phyloP scores from a whole-genome alignment of 2,329 filamentous ascomycete species.

The Neocucurbitaria cava region DNA sequence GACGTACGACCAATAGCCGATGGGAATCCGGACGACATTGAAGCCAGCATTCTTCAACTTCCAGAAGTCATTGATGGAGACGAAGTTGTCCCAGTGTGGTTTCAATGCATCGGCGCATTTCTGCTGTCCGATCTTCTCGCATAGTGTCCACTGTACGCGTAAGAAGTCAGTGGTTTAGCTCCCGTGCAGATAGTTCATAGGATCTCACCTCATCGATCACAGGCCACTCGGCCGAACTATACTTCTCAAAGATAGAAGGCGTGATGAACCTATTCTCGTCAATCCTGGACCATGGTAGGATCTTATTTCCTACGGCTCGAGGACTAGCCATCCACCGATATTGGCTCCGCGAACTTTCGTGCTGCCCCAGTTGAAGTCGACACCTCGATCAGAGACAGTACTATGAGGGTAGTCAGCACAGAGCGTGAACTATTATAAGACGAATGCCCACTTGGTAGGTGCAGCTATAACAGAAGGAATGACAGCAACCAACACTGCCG shows the following conservation, averaged over 20 bases:
- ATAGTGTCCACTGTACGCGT: constrained; percentile 10
- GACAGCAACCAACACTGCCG: constrained; percentile 14
- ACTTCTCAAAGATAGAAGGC: constrained; percentile 59
- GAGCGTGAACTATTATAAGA: background rate
- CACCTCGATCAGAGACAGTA: constrained; percentile 14
- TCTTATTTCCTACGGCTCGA: constrained; percentile 36
- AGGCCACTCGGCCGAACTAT: constrained; percentile 34
- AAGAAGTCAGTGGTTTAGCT: background rate
- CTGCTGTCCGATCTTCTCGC: constrained; percentile 56
- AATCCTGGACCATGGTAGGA: constrained; percentile 5
- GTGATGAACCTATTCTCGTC: constrained; percentile 57
- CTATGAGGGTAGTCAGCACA: constrained; percentile 2
- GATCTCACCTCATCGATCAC: constrained; percentile 52
- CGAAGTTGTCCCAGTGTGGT: constrained; percentile 61
- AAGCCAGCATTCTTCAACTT: constrained; percentile 64
- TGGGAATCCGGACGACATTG: constrained; percentile 65
- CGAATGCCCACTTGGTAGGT: constrained; percentile 22
- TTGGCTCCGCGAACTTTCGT: constrained; percentile 50
- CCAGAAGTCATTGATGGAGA: constrained; percentile 59
- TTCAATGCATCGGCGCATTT: constrained; percentile 53
- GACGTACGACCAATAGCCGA: constrained; percentile 62
- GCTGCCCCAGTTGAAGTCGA: constrained; percentile 51
- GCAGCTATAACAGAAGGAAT: constrained; percentile 18
- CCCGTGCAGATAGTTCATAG: background rate
- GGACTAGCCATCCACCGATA: constrained; percentile 45